Evolutionary conservation across 2,329 filamentous ascomycete species (phyloP).

Genomic region (Simplicillium aogashimaense): DNA sequence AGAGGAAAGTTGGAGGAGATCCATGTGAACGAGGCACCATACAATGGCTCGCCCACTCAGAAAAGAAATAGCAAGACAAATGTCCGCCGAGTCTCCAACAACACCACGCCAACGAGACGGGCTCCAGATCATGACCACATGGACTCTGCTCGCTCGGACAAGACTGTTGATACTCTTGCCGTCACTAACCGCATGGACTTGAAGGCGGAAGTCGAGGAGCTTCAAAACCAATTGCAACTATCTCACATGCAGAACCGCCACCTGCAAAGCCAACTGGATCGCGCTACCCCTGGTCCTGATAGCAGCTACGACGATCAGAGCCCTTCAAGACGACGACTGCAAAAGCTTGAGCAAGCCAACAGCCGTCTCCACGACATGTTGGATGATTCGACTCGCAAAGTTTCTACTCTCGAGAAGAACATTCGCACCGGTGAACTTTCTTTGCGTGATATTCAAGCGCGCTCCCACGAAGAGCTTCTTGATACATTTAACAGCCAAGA

Average conservation of each 20-base stretch:
- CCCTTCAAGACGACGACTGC: slow-evolving; percentile 69
- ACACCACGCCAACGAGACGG: slow-evolving; percentile 66
- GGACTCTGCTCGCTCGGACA: slow-evolving; percentile 76
- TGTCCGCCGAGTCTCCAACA: slow-evolving; percentile 54
- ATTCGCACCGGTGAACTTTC: slow-evolving; percentile 82
- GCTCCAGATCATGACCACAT: slow-evolving; percentile 52
- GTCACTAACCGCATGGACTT: slow-evolving; percentile 87
- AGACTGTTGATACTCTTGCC: slow-evolving; percentile 68
- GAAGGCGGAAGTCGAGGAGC: slow-evolving; percentile 79
- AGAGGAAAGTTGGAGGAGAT: slow-evolving; percentile 80
- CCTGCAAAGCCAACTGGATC: slow-evolving; percentile 76
- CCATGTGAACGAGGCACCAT: slow-evolving; percentile 69
- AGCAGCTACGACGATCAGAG: slow-evolving; percentile 64
- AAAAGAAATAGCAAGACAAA: slow-evolving; percentile 47
- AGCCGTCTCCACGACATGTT: slow-evolving; percentile 87
- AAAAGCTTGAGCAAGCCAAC: slow-evolving; percentile 89
- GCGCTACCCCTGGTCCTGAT: slow-evolving; percentile 51
- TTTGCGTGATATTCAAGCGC: slow-evolving; percentile 81
- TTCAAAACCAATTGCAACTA: slow-evolving; percentile 90
- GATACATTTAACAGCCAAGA: slow-evolving; percentile 91
- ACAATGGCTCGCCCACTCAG: slow-evolving; percentile 65
- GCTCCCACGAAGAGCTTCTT: slow-evolving; percentile 88
- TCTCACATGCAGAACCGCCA: slow-evolving; percentile 93
- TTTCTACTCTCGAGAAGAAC: slow-evolving; percentile 78
- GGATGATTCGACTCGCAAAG: slow-evolving; percentile 87